Evolutionary conservation across 495 filamentous ascomycete species (phyloP).

Genomic region (Xylaria acuta): DNA sequence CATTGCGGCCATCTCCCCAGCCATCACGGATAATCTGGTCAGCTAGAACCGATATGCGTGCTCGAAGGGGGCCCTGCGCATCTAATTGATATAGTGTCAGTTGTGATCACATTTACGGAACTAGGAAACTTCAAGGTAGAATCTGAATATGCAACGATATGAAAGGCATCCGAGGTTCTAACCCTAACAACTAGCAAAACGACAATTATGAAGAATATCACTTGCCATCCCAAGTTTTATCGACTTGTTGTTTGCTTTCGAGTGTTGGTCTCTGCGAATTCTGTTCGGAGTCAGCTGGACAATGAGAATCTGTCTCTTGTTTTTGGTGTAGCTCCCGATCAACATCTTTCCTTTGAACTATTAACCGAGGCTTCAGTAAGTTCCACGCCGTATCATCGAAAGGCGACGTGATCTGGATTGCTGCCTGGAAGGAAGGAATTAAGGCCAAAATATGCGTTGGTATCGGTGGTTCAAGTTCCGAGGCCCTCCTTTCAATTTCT

Average conservation of each 20-base stretch:
- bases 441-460: constrained; percentile 62
- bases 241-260: constrained; percentile 63
- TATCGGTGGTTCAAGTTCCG: constrained; percentile 67
- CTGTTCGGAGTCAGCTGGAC: constrained; percentile 14
- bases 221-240: constrained; percentile 65
- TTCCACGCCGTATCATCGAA: constrained; percentile 71
- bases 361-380: constrained; percentile 66
- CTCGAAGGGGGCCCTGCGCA: constrained; percentile 66
- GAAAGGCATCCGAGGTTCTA: background rate
- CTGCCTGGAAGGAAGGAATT: constrained; percentile 73
- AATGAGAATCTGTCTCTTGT: constrained; percentile 40
- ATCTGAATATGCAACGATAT: background rate
- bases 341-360: constrained; percentile 65
- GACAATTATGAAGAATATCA: background rate
- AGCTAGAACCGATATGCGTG: constrained; percentile 63
- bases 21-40: constrained; percentile 66
- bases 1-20: constrained; percentile 62
- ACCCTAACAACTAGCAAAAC: background rate
- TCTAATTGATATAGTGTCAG: constrained; percentile 34
- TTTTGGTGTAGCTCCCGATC: constrained; percentile 61
- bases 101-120: background rate
- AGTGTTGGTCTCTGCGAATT: constrained; percentile 40
- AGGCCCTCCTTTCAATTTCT: constrained; percentile 72
- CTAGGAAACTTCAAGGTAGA: background rate
- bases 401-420: constrained; percentile 67